Base-by-base conservation (phyloP, 805 yeast species). In the Teunomyces panamensis region DNA sequence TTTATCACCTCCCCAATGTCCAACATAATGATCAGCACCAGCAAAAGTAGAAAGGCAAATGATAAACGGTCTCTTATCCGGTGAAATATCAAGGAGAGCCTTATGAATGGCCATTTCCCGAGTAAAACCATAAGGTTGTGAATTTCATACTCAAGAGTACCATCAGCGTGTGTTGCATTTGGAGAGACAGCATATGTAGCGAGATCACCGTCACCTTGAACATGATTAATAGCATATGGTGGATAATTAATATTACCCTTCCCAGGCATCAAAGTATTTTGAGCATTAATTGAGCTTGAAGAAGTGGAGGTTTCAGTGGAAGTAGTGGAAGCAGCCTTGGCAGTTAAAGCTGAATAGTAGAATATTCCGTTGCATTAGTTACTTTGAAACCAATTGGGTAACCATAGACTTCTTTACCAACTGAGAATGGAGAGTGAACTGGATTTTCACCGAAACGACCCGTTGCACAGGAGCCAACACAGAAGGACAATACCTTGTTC, bases 241-340 rank as follows among this genome's bases (percentile, higher is more conserved):
- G 70, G 70, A 49, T 60, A 62, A 47, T 61, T 59, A 44, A 65
- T 49, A 43, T 63, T 65, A n/a, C 68, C 59, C 47, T 58, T 58
- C 1, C 61, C 55, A 49, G 63, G 58, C n/a, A 49, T 49, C 17
- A 52, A 39, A 30, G 55, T 54, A 43, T 60, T 59, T 44, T 27
- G 33, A 17, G 58, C 44, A 42, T 53, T 50, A 20, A 48, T 42
- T 3, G 52, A 33, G 10, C 49, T 17, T 3, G 59, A 45, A 1
- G 55, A 46, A 24, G 55, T 43, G 13, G 50, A 30, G 3, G 50
- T 16, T 3, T 36, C 30, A 2, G 54, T 44, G n/a, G 60, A 16
- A 20, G 54, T 52, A 2, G 48, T 44, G 14, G 60, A 20, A 27
- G 54, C 56, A 2, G 51, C 36, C 30, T 35, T 39, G 16, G 53